A percentile compares a stretch with the other conserved stretches of the same genome.
phyloP scores from a whole-genome alignment of 139 green algal genomes.

The Bryopsis sp. region DNA sequence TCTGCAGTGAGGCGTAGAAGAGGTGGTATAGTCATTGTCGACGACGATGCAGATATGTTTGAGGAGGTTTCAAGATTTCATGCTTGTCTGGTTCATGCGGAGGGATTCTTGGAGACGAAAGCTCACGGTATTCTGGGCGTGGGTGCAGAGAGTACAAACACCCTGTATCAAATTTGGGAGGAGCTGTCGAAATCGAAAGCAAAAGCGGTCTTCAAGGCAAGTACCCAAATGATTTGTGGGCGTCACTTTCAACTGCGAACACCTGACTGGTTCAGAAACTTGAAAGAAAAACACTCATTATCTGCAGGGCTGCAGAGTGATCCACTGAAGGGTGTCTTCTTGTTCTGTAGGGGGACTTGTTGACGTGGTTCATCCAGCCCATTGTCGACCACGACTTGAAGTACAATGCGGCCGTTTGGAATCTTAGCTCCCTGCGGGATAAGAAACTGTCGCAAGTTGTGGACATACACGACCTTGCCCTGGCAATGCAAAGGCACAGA shows the following conservation, averaged over 20 bases:
- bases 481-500: no score
- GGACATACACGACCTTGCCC: no score
- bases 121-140: not conserved
- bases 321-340: no score
- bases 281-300: no score
- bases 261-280: not conserved
- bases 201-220: not conserved
- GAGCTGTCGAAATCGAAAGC: not conserved
- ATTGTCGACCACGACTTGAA: constrained; percentile 11
- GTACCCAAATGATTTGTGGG: no score
- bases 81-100: constrained; percentile 4
- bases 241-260: not conserved
- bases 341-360: constrained; percentile 6
- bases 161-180: not conserved
- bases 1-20: not conserved
- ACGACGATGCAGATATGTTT: not conserved
- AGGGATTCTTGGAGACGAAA: constrained; percentile 15
- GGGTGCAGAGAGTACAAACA: constrained; percentile 4
- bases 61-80: not conserved
- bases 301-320: no score
- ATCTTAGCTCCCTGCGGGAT: no score
- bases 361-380: constrained; percentile 2
- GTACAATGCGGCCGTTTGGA: no score
- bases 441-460: no score
- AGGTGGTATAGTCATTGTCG: not conserved